Evolutionary conservation across 306 rosid genomes (phyloP), one percentile per base, ranked within the genome.

Genomic region (Amphicarpaea edgeworthii): DNA sequence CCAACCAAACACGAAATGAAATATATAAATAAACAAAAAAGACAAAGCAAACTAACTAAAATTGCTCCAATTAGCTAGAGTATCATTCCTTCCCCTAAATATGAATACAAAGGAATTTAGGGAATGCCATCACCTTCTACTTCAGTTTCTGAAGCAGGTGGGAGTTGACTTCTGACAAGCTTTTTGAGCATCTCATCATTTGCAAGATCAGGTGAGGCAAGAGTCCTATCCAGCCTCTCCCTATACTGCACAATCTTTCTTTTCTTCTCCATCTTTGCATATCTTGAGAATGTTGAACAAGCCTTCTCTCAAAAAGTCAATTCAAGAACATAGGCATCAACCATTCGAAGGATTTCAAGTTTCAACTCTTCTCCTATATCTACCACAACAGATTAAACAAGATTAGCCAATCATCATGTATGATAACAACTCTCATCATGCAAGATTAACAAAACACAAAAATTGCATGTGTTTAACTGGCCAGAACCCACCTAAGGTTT

Each of bases 171-270:
- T 70, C 82, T 77, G 38, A 93, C 96, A 57, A 88, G 97, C 61
- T 72, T 61, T 75, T 82, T 83, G 59, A 91, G 86, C 6, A 72
- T 76, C 78, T 87, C 88, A 59, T 51, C 66, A 61, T 85, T 79
- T 40, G 86, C 76, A 83, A 93, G 89, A 87, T 88, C 90, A 61
- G 86, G 89, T 7, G 91, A 91, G 42, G 84, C 84, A 50, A 93
- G 92, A 43, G 97, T 89, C 68, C 74, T 87, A 65, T 93, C 93
- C 59, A 91, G 81, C 79, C 91, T 89, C 83, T 88, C 96, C 74
- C 97, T 85, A 80, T 93, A 93, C 79, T 91, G 88, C 71, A 66
- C 78, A 61, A 93, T 89, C 65, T 84, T 88, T 49, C 43, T 75
- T 54, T 78, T 86, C 83, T 80, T 86, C 75, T 79, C 91, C 97